These are phyloP conservation scores for Acanthamoeba royreba DNA, from an alignment of 208 protist species.

Conservation along the genomic window DNA sequence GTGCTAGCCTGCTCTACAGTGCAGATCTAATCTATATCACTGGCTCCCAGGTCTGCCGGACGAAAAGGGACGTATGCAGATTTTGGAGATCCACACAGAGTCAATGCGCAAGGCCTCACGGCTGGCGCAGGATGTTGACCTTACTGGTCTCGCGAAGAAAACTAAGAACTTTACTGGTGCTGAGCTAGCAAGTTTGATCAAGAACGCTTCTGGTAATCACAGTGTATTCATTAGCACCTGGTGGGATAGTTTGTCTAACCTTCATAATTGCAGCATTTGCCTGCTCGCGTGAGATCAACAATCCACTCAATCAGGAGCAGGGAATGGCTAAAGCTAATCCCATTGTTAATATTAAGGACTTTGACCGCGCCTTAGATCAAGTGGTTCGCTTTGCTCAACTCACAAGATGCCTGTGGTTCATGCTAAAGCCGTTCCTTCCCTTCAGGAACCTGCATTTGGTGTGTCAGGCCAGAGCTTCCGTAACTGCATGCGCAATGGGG, in stretches of 20 bases:
- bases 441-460: constrained; percentile 89
- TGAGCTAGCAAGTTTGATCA: neutral
- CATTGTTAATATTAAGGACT: constrained; percentile 65
- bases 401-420: neutral
- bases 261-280: neutral
- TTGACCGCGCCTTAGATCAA: constrained; percentile 72
- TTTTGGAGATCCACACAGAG: constrained; percentile 83
- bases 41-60: constrained; percentile 88
- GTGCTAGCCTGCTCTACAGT: no score
- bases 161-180: neutral
- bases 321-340: neutral
- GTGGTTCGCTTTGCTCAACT: neutral
- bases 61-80: constrained; percentile 78
- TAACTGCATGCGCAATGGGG: constrained; percentile 83
- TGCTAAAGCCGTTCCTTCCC: neutral
- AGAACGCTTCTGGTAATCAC: constrained; percentile 50
- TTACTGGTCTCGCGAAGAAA: neutral
- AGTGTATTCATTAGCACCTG: neutral
- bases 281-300: neutral
- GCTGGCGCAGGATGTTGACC: neutral
- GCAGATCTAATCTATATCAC: no score
- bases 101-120: constrained; percentile 67
- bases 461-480: constrained; percentile 86
- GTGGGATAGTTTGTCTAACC: neutral
- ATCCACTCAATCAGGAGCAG: neutral